Evolutionary conservation across 257 asterid genomes (phyloP), one percentile per base, ranked within the genome.

Genomic region (Solanum phureja): DNA sequence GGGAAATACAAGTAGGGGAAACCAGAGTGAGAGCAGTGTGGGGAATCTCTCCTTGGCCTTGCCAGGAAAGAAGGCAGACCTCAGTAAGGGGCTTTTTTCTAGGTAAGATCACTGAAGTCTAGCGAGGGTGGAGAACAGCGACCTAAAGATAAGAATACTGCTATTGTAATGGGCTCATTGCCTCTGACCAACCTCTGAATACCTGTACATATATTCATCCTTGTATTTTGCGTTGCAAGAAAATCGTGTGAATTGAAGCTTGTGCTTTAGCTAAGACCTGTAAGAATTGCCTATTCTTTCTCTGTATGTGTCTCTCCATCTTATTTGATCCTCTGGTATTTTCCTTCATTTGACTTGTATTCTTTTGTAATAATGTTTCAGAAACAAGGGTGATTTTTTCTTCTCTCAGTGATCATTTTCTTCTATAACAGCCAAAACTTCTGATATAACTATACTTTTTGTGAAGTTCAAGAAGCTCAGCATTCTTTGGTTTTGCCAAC

Each of bases 151-250:
- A 87, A n/a, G 38, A 92, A 86, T 42, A 92, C 92, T 18, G 94
- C 93, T 79, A 95, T 96, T 88, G 86, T 91, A 85, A 95, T 96
- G 98, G 96, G 98, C 75, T 91, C 98, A 33, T 89, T 96, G 42
- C 98, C 98, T 76, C 90, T 87, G 91, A 91, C 91, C 40, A 87
- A 95, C 89, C 93, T 91, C 83, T 95, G 92, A 95, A 83, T 37
- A 71, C 19, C 23, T 52, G 56, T 21, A 83, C 60, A 74, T 56
- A 73, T 29, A 3, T 42, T 13, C n/a, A 8, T 29, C 64, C 37
- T 40, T 77, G 37, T 13, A 38, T 24, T 44, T 77, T 7, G 60
- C 12, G 8, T 24, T 24, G 37, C 60, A 24, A 42, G 64, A 77
- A 40, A 77, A 77, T 77, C 62, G 42, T 77, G 84, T 77, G 84